These are phyloP conservation scores for Oenanthe sinensis DNA, from an alignment of 129 eudicot genomes.

Conservation along the genomic window DNA sequence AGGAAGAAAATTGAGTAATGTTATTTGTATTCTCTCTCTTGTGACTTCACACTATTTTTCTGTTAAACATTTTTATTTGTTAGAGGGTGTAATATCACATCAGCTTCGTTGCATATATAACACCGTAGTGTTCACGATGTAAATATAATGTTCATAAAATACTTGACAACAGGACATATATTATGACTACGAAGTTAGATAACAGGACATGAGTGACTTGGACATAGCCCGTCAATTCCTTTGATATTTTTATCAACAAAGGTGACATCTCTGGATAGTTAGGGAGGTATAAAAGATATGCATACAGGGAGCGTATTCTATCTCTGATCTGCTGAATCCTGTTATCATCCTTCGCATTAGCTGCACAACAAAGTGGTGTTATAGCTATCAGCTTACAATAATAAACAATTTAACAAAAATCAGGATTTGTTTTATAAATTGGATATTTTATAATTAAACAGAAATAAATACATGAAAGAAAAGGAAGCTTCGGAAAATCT, in stretches of 20 bases:
- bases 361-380: conserved; percentile 28
- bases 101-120: too few relatives aligned
- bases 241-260: background rate
- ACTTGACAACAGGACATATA: background rate
- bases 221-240: background rate
- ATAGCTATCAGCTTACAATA: conserved; percentile 7
- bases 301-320: conserved; percentile 65
- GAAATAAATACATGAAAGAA: conserved; percentile 39
- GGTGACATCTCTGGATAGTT: background rate
- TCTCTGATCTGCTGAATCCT: conserved; percentile 79
- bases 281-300: background rate
- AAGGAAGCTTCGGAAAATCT: conserved; percentile 44
- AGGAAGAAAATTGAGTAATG: background rate
- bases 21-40: background rate
- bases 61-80: background rate
- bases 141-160: background rate
- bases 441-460: background rate
- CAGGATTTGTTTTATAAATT: conserved; percentile 7
- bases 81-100: too few relatives aligned
- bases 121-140: background rate
- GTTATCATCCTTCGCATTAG: conserved; percentile 45
- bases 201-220: background rate
- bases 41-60: background rate
- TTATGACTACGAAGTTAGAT: background rate
- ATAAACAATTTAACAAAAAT: background rate